These are phyloP conservation scores for Euphorbia peplus DNA, from an alignment of 345 rosid genomes.

Conservation along the genomic window DNA sequence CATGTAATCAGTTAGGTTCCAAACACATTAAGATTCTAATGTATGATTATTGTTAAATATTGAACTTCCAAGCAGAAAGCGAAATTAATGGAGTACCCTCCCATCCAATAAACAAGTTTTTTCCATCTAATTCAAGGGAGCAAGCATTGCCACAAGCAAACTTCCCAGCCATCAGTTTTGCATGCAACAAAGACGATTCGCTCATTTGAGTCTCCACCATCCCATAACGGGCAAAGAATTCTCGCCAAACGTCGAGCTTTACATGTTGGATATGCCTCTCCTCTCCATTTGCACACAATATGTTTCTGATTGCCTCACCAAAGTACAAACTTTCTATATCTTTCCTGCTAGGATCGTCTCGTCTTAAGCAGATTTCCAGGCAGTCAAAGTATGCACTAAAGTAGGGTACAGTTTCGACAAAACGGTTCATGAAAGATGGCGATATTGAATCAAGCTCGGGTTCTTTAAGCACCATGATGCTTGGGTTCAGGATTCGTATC, in stretches of 20 bases:
- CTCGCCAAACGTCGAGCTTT: slow-evolving; percentile 49
- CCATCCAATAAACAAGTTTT: slow-evolving; percentile 43
- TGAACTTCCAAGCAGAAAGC: slow-evolving; percentile 29
- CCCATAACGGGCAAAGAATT: slow-evolving; percentile 34
- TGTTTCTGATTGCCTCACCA: slow-evolving; percentile 30
- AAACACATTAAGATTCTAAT: too few species aligned
- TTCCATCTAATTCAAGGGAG: slow-evolving; percentile 34
- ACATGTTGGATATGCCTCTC: slow-evolving; percentile 37
- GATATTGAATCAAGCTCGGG: slow-evolving; percentile 45
- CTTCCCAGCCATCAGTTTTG: slow-evolving; percentile 27
- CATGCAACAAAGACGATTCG: slow-evolving; percentile 36
- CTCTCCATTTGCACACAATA: slow-evolving; percentile 39
- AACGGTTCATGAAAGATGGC: slow-evolving; percentile 40
- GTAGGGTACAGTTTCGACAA: slow-evolving; percentile 43
- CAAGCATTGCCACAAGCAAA: slow-evolving; percentile 33
- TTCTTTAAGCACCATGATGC: slow-evolving; percentile 47
- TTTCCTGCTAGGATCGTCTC: slow-evolving; percentile 22
- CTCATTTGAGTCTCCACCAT: slow-evolving; percentile 45
- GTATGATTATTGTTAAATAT: background rate
- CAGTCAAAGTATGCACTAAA: slow-evolving; percentile 41
- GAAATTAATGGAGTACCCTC: slow-evolving; percentile 46
- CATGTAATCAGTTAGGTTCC: too few species aligned
- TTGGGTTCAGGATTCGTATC: slow-evolving; percentile 32
- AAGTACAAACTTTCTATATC: slow-evolving; percentile 28
- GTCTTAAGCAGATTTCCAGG: slow-evolving; percentile 34